phyloP scores from a whole-genome alignment of 768 basidiomycete genomes.

The Amanita pallidorosea region DNA sequence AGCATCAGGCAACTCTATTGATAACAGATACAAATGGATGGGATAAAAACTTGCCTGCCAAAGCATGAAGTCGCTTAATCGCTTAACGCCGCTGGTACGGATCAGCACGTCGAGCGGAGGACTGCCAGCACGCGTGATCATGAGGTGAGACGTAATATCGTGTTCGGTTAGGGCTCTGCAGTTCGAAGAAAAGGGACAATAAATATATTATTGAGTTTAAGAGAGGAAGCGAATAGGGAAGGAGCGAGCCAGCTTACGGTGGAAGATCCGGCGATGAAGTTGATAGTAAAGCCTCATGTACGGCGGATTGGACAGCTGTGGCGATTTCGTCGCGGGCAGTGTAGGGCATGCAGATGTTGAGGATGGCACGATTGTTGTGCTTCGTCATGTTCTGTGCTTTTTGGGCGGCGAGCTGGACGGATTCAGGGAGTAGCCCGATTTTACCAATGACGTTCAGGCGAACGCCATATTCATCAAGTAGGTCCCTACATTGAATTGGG shows the following conservation, averaged over 20 bases:
- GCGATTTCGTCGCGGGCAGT: slow-evolving; percentile 88
- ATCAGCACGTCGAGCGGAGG: slow-evolving; percentile 85
- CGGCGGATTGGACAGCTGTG: slow-evolving; percentile 52
- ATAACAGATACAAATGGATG: too few relatives aligned
- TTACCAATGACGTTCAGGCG: slow-evolving; percentile 77
- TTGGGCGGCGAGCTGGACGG: slow-evolving; percentile 55
- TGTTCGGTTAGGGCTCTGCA: slow-evolving; percentile 45
- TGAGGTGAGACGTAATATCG: slow-evolving; percentile 55
- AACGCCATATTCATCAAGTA: slow-evolving; percentile 76
- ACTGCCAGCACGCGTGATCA: slow-evolving; percentile 53
- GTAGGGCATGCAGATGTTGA: slow-evolving; percentile 93
- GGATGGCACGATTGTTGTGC: slow-evolving; percentile 59
- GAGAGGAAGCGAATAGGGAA: too few relatives aligned
- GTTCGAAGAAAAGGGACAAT: not conserved
- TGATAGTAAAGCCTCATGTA: slow-evolving; percentile 28
- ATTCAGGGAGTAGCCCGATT: slow-evolving; percentile 62
- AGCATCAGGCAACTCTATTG: too few relatives aligned
- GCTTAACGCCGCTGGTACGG: slow-evolving; percentile 83
- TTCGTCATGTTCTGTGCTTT: slow-evolving; percentile 73
- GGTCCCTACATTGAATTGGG: slow-evolving; percentile 37
- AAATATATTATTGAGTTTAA: not conserved
- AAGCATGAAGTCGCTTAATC: slow-evolving; percentile 82
- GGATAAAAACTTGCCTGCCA: slow-evolving; percentile 71
- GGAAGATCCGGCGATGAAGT: not conserved
- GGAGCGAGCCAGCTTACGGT: not conserved